These are phyloP conservation scores for Gleditsia sinensis DNA, from an alignment of 306 rosid genomes.

Conservation along the genomic window DNA sequence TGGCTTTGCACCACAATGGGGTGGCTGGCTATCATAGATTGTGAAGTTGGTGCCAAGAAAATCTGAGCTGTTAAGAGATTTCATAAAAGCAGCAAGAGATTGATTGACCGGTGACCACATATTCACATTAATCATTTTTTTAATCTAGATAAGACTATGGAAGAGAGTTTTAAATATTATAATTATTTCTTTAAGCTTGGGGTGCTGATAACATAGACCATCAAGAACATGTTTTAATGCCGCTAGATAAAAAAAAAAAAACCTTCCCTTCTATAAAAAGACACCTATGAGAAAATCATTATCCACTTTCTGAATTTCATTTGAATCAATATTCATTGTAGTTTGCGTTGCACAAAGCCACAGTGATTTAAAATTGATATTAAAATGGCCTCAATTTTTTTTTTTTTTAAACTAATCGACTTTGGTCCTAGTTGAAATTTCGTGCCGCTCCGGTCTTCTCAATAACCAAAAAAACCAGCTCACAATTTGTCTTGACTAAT, in stretches of 20 bases:
- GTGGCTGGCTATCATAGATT: slow-evolving; percentile 88
- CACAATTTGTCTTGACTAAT: background rate
- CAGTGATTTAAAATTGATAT: background rate
- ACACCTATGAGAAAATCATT: too few species aligned
- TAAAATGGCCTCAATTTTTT: too few species aligned
- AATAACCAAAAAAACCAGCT: background rate
- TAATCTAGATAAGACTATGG: too few species aligned
- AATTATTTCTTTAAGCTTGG: too few species aligned
- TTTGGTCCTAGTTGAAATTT: too few species aligned
- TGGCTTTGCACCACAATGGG: slow-evolving; percentile 91
- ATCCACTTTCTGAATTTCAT: too few species aligned
- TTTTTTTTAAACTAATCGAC: too few species aligned
- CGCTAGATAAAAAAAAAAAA: too few species aligned
- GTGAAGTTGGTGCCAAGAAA: slow-evolving; percentile 95
- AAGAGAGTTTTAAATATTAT: too few species aligned
- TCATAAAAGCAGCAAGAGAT: background rate
- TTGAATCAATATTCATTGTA: background rate
- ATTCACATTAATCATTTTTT: background rate
- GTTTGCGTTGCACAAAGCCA: background rate
- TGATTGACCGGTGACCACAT: slow-evolving; percentile 1
- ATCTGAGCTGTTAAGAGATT: slow-evolving; percentile 77
- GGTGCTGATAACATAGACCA: too few species aligned
- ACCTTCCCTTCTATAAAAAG: too few species aligned
- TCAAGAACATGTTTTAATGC: too few species aligned
- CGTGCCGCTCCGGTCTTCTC: background rate